A percentile compares a stretch with the other conserved stretches of the same genome.
These are phyloP conservation scores for Neonectria magnoliae DNA, from an alignment of 2,329 filamentous ascomycete genomes.

Conservation along the genomic window DNA sequence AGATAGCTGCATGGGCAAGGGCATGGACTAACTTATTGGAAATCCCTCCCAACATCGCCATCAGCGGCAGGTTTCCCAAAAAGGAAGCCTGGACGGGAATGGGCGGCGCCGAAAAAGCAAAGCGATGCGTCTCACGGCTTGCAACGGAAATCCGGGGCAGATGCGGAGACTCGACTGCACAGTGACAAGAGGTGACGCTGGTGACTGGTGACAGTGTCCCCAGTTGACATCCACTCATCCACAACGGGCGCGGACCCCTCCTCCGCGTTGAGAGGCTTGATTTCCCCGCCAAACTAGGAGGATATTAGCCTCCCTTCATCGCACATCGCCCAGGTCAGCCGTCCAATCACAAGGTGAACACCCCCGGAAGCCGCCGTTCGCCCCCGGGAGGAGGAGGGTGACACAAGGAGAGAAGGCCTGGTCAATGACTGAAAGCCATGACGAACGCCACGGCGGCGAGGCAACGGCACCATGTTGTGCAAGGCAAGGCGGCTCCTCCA, in stretches of 20 bases:
- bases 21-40: background rate
- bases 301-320: background rate
- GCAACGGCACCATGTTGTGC: background rate
- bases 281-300: background rate
- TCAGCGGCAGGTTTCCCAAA: slow-evolving; percentile 22
- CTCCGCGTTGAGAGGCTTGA: slow-evolving; percentile 8
- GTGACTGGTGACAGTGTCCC: background rate
- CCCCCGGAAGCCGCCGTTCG: slow-evolving; percentile 11
- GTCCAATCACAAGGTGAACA: slow-evolving; percentile 11
- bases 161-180: slow-evolving; percentile 17
- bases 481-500: background rate
- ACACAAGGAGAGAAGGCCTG: background rate
- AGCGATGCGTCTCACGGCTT: slow-evolving; percentile 15
- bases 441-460: slow-evolving; percentile 14
- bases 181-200: background rate
- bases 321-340: background rate
- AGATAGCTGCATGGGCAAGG: background rate
- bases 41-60: background rate
- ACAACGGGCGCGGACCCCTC: slow-evolving; percentile 16
- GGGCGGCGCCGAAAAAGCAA: slow-evolving; percentile 7
- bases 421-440: background rate
- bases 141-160: slow-evolving; percentile 23
- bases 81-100: background rate
- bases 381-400: slow-evolving; percentile 1
- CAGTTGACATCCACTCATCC: background rate